Evolutionary conservation across 2,329 filamentous ascomycete genomes (phyloP), one percentile per base, ranked within the genome.

Genomic region (Aspergillus alliaceus): DNA sequence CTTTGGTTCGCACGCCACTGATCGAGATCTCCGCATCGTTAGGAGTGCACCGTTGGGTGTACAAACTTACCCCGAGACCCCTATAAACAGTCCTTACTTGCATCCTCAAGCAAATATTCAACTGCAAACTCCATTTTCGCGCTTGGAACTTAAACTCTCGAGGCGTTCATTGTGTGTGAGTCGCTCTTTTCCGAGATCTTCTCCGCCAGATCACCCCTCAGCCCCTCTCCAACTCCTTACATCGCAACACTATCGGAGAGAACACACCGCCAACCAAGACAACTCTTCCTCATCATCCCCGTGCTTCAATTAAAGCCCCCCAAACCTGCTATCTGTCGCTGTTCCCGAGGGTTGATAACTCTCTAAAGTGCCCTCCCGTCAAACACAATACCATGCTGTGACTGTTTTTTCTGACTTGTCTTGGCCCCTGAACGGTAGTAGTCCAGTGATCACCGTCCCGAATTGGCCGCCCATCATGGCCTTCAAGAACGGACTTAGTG

Each of bases 401-500:
- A 51, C 58, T 62, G 53, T 49, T 61, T 22, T n/a, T 32, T 64
- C 68, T 71, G 62, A 69, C 65, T 55, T 56, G 58, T 52, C 54
- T 60, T 61, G 63, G 53, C 57, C 53, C 57, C 57, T 66, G 54
- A 60, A 62, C 59, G 66, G 53, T 61, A 68, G 48, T 67, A 72
- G 71, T 69, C 68, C 71, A 69, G 72, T 57, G 64, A 59, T 63
- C 58, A 32, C 53, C 55, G 57, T 62, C 65, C 59, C 51, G 29
- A 54, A 53, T 64, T 56, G 57, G 57, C 63, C 59, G 62, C 64
- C 66, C 73, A 77, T 62, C 65, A 90, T 90, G 87, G 84, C 86
- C 65, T 89, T 84, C 77, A 84, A 84, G 65, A 82, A 83, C 70
- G 82, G 82, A 70, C 76, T 84, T 71, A 84, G 79, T 71, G 84